Evolutionary conservation across 805 yeast genomes (phyloP), one percentile per base, ranked within the genome.

Genomic region (Starmerella etchellsii): DNA sequence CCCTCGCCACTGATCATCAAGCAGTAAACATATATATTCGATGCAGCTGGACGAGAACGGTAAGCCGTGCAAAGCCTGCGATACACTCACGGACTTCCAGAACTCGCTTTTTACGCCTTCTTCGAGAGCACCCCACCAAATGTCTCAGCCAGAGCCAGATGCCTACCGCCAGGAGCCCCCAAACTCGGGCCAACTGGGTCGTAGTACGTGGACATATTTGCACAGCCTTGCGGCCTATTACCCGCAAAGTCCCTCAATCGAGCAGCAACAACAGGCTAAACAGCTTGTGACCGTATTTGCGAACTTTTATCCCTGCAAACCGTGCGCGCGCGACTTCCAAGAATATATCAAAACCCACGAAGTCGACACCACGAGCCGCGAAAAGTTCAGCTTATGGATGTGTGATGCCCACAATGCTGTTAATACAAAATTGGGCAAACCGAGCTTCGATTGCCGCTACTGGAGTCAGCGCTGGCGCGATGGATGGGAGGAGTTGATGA

Each of bases 381-480:
- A 84, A 39, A 79, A 74, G 40, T 74, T 91, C 53, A 93, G 95
- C 0, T 66, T 61, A 51, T 91, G 98, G 98, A 63, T 91, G 41
- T 91, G 97, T 62, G 81, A 76, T 46, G 97, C 97, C 2, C 98
- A 91, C 62, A 91, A 91, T 55, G 81, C 73, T 28, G 97, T 91
- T n/a, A 91, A 91, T 59, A 66, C 58, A 16, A 87, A 85, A 58
- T 58, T 88, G 22, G 94, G 94, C 1, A 91, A 91, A 61, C 83
- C 82, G 6, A 66, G 65, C 41, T 91, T 91, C 56, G 85, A 88
- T 57, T 88, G 97, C 54, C 67, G 76, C 43, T 68, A 81, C 48
- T 91, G 98, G 98, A 78, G 78, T 57, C 74, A 81, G 53, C 75
- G 98, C 56, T 88, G 98, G 98, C 76, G 71, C 50, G 94, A 83